Conservation (phyloP, 768 basidiomycete genomes). For the Suillus fuscotomentosus region DNA sequence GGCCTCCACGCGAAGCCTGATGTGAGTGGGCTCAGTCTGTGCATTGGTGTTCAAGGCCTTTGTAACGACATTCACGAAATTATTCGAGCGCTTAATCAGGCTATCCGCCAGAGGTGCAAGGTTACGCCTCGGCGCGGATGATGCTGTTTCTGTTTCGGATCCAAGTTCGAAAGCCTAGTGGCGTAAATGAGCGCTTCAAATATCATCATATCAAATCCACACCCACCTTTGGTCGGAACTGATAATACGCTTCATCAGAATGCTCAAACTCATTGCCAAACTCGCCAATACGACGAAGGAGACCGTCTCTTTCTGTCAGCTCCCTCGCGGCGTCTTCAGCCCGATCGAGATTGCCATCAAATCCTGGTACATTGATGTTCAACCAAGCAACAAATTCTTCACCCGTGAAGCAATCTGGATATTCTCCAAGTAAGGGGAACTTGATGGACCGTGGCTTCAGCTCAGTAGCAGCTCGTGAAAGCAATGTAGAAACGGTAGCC, state of each 20-base stretch:
- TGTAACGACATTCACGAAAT: constrained; percentile 66
- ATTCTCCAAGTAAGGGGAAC: constrained; percentile 81
- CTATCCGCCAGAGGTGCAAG: constrained; percentile 47
- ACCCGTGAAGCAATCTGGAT: constrained; percentile 82
- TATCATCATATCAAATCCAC: too few species aligned
- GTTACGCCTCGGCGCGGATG: constrained; percentile 28
- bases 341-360: constrained; percentile 73
- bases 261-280: constrained; percentile 80
- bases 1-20: constrained; percentile 75
- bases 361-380: constrained; percentile 70
- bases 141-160: constrained; percentile 22
- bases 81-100: constrained; percentile 67
- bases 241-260: constrained; percentile 78
- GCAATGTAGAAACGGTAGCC: constrained; percentile 62
- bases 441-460: constrained; percentile 70
- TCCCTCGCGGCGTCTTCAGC: constrained; percentile 71
- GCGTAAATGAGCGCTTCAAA: constrained; percentile 17
- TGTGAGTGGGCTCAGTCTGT: constrained; percentile 60
- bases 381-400: constrained; percentile 90
- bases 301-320: constrained; percentile 50
- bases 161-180: constrained; percentile 29
- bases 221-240: constrained; percentile 76
- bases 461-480: constrained; percentile 69
- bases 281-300: constrained; percentile 75
- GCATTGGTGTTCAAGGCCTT: constrained; percentile 59